phyloP scores from a whole-genome alignment of 306 rosid species.

The Prunus dulcis region DNA sequence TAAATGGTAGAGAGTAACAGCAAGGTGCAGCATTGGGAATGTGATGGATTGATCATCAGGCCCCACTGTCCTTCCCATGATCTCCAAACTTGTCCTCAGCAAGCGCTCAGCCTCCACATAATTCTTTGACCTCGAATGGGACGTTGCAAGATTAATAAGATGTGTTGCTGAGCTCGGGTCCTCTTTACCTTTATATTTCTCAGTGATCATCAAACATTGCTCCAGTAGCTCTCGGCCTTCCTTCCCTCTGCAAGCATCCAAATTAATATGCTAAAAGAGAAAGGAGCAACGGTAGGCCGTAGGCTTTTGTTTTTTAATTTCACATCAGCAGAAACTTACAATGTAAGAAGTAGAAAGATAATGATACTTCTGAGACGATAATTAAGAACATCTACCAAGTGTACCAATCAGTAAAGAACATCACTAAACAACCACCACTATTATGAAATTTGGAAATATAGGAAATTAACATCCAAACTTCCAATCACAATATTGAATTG shows the following conservation, averaged over 20 bases:
- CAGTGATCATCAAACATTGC: conserved; percentile 73
- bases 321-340: not conserved
- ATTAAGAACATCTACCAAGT: not conserved
- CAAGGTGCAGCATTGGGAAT: conserved; percentile 87
- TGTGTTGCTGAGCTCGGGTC: conserved; percentile 70
- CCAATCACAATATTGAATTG: conserved; percentile 10
- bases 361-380: not conserved
- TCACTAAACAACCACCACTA: not conserved
- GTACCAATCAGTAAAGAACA: not conserved
- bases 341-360: not conserved
- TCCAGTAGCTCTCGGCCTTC: conserved; percentile 83
- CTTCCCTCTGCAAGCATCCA: conserved; percentile 50
- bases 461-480: too few relatives aligned
- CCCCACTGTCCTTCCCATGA: conserved; percentile 53
- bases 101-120: conserved; percentile 72
- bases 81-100: conserved; percentile 62
- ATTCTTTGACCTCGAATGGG: conserved; percentile 68
- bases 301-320: not conserved
- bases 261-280: conserved; percentile 1
- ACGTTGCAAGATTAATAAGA: conserved; percentile 75
- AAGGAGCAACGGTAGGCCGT: not conserved
- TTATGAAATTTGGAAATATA: not conserved
- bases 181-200: conserved; percentile 62
- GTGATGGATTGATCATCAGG: conserved; percentile 67
- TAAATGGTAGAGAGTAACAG: conserved; percentile 72